Base-by-base conservation (phyloP, 73 alveolate genomes). In the Paramecium caudatum region DNA sequence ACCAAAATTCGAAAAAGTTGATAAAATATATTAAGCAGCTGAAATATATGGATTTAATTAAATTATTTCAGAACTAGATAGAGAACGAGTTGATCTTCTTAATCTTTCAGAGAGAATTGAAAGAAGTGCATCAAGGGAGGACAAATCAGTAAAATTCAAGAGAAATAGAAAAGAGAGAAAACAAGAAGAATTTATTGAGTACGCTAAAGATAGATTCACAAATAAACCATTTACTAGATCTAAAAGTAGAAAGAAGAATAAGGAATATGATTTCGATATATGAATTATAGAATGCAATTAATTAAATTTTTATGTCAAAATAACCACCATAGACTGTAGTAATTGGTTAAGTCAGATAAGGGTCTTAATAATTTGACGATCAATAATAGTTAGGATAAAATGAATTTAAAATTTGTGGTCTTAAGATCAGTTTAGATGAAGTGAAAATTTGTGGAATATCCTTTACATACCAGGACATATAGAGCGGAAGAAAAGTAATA, bases 1-100 rank as follows among this genome's bases (percentile, higher is more conserved):
- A 55, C 80, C 80, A 12, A 55, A 55, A 55, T 55, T 55, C 30
- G 80, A 55, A 23, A 55, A 55, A 23, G 80, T 55, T 23, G 30
- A 55, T 55, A 37, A 55, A 55, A 23, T 10, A 55, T 55, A 55
- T 23, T 55, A 55, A 21, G 80, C 80, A 19, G 80, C 80, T 10
- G 80, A 55, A 55, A 55, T 55, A 23, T 55, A 55, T 55, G 80
- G 80, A 1, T 23, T 55, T 10, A 55, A 55, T 21, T 55, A 55
- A 55, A 55, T 55, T 15, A 55, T 55, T 8, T 37, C 23, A 27
- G 80, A 55, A 55, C 80, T 55, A 10, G 80, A 55, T 55, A 55
- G 30, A 23, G 80, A 55, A 55, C 23, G 80, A 6, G 12, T 2
- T 4, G 80, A 55, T 21, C 23, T 55, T 55, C 23, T 27, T 4